These are phyloP conservation scores for Stevia rebaudiana DNA, from an alignment of 140 eudicot species.

Conservation along the genomic window DNA sequence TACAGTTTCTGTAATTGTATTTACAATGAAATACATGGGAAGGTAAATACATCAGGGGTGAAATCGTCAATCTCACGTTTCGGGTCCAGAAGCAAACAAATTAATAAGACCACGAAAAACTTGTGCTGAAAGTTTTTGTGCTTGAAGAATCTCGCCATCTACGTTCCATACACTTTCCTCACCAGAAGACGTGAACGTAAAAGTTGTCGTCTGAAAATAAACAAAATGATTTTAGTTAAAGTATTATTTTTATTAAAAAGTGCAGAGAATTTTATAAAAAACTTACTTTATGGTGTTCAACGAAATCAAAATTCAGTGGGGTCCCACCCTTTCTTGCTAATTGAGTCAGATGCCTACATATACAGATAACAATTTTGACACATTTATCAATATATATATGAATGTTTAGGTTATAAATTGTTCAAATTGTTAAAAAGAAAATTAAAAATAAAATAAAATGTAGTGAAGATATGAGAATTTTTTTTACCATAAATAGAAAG, in stretches of 20 bases:
- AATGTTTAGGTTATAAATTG: too few species aligned
- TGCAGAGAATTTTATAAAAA: too few species aligned
- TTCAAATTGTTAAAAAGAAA: neutral
- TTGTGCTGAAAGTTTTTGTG: slow-evolving; percentile 89
- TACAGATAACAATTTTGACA: slow-evolving; percentile 4
- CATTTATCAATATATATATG: neutral
- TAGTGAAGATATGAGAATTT: too few species aligned
- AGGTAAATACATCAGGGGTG: neutral
- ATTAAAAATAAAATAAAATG: too few species aligned
- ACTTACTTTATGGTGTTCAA: slow-evolving; percentile 86
- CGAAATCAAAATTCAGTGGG: slow-evolving; percentile 76
- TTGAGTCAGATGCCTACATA: slow-evolving; percentile 78
- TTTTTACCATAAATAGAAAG: slow-evolving; percentile 67
- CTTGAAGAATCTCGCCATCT: slow-evolving; percentile 83
- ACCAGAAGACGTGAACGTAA: slow-evolving; percentile 79
- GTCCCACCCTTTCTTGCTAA: slow-evolving; percentile 77
- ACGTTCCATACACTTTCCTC: slow-evolving; percentile 88
- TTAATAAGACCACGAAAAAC: slow-evolving; percentile 83
- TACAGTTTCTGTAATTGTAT: slow-evolving; percentile 4
- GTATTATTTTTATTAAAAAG: too few species aligned
- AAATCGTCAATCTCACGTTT: slow-evolving; percentile 21
- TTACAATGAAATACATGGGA: slow-evolving; percentile 12
- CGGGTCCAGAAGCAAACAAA: slow-evolving; percentile 90
- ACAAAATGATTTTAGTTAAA: neutral
- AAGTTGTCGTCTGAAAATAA: slow-evolving; percentile 64